Evolutionary conservation across 306 rosid genomes (phyloP).

Genomic region (Malus fusca): DNA sequence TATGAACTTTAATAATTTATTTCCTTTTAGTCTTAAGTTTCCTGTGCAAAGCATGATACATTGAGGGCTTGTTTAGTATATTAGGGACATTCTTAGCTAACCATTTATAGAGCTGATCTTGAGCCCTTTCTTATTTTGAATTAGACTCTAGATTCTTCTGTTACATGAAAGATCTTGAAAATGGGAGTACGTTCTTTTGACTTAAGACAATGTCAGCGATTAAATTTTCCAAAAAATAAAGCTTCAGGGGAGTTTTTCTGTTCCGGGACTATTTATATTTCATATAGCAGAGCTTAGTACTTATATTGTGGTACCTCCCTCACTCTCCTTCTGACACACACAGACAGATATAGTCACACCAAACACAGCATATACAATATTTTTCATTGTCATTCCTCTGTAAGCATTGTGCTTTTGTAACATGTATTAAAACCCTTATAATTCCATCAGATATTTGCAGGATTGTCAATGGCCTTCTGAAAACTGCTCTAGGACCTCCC

Average conservation of each 20-base stretch:
- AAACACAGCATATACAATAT: slow-evolving; percentile 1
- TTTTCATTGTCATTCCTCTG: slow-evolving; percentile 9
- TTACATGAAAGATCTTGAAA: neutral
- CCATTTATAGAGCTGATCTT: neutral
- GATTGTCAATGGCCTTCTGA: slow-evolving; percentile 97
- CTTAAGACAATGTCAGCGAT: neutral
- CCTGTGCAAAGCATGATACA: neutral
- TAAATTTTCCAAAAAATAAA: neutral
- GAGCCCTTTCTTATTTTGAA: neutral
- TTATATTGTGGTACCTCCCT: neutral
- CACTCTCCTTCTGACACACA: neutral
- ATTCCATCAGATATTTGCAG: slow-evolving; percentile 87
- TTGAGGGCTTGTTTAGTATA: neutral
- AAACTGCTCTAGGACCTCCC: slow-evolving; percentile 99
- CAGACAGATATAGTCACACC: neutral
- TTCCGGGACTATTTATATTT: neutral
- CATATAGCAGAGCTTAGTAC: neutral
- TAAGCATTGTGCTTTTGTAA: slow-evolving; percentile 39
- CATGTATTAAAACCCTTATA: slow-evolving; percentile 65
- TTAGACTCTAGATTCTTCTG: neutral
- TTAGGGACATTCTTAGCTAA: neutral
- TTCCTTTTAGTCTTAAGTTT: neutral
- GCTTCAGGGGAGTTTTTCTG: neutral
- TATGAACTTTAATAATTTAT: neutral
- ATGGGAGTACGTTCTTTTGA: neutral